Evolutionary conservation across 164 flowering plant genomes (phyloP), one percentile per base, ranked within the genome.

Genomic region (Magnolia sinica): DNA sequence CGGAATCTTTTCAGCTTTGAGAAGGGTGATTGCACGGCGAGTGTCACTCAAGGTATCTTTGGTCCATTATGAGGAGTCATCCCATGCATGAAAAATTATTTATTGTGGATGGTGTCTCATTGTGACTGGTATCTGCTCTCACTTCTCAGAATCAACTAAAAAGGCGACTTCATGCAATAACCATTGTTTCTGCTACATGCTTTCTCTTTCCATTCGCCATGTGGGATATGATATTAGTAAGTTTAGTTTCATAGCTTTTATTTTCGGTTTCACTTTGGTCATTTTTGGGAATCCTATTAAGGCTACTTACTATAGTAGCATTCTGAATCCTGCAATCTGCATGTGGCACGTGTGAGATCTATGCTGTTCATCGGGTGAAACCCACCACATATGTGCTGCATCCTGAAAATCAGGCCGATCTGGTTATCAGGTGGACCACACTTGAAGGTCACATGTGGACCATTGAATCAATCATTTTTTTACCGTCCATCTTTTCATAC

Each of bases 171-270:
- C 88, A 96, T 89, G 96, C 99, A 68, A 79, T 94, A 71, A 91
- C 96, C 23, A 86, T 91, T 79, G 84, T 95, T 80, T 89, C 99
- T 80, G 96, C 99, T 20, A 91, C 97, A 14, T 93, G 98, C 83
- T 96, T 96, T 82, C 83, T 96, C 64, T 94, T 96, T 85, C 99
- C 98, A 64, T 90, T 92, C 72, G 98, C 98, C 80, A 92, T 94
- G 88, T 96, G 98, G 98, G 99, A 92, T 88, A 76, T 87, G 77
- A 84, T 96, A 79, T 82, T 91, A 70, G 99, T 96, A 85, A 89
- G 94, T 87, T 16, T 63, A 19, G 7, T 63, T 63, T 18, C 18
- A 37, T 63, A 16, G 10, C 4, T 18, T n/a, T 8, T 50, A 14
- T 31, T 68, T 68, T 18, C n/a, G 16, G 31, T 22, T 27, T 23